These are phyloP conservation scores for Chaetomium globosum DNA, from an alignment of 2,329 filamentous ascomycete species.

Conservation along the genomic window DNA sequence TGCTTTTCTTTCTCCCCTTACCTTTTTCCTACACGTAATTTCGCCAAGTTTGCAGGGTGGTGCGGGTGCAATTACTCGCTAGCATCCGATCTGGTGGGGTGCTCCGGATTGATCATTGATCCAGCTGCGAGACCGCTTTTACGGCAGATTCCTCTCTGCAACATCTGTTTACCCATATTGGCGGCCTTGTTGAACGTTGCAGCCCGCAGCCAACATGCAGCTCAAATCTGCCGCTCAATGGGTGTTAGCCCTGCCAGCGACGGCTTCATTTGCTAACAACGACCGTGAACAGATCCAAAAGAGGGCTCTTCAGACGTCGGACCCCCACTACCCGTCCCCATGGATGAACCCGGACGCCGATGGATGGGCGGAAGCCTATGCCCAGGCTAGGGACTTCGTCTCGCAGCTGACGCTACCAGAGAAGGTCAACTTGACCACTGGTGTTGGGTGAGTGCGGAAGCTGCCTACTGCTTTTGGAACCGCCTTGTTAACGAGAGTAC, in stretches of 20 bases:
- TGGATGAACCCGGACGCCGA: conserved; percentile 76
- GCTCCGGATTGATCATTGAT: conserved; percentile 9
- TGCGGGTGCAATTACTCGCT: neutral
- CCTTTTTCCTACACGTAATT: neutral
- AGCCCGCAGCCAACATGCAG: conserved; percentile 30
- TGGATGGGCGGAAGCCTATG: conserved; percentile 75
- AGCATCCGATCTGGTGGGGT: conserved; percentile 4
- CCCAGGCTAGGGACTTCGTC: conserved; percentile 76
- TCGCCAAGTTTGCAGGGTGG: neutral
- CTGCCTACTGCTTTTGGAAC: neutral
- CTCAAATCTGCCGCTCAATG: conserved; percentile 25
- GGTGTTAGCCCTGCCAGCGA: conserved; percentile 20
- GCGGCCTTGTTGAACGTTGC: conserved; percentile 15
- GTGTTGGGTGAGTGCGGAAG: conserved; percentile 66
- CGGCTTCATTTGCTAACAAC: conserved; percentile 34
- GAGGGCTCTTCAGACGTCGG: conserved; percentile 46
- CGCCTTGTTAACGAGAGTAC: conserved; percentile 6
- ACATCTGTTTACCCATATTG: conserved; percentile 27
- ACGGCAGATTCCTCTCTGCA: conserved; percentile 22
- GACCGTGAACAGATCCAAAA: conserved; percentile 32
- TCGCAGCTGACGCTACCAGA: conserved; percentile 80
- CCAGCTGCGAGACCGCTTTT: neutral
- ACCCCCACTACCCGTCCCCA: conserved; percentile 79
- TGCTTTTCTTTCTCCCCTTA: neutral
- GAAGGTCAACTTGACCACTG: conserved; percentile 94